Evolutionary conservation across 1,139 yeast genomes (phyloP), one percentile per base, ranked within the genome.

Genomic region (Wickerhamomyces sp.): DNA sequence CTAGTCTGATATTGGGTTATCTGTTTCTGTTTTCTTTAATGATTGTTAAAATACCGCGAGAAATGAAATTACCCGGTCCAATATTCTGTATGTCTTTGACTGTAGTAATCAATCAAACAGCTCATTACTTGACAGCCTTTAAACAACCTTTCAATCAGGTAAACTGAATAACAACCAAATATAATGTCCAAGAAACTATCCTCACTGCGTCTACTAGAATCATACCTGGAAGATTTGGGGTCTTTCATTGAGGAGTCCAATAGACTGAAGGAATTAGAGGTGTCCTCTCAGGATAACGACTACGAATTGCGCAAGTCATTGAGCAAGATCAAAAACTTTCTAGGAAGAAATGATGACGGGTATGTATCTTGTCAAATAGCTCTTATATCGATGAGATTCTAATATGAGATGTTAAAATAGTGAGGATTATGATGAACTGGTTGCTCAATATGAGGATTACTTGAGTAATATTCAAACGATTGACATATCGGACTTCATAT

Each of bases 231-330:
- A 27, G 62, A 58, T 41, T 40, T 58, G 13, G 46, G 46, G 15
- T 45, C 52, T 1, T 42, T 51, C 7, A 41, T 53, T 7, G 62
- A 57, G 27, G 62, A 58, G 34, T 46, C 54, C 3, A 42, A 47
- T 18, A 46, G 59, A 37, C 41, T 57, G 6, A 42, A 38, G 15
- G 48, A 44, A 14, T 27, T 56, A n/a, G 52, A 47, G 34, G 69
- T 72, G 26, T 82, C 84, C 3, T 73, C 82, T 1, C 61, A 69
- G 8, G 70, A 74, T 41, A 87, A 79, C 49, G 79, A 77, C 52
- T 68, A 67, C 45, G 87, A 80, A 47, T 59, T 83, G 36, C 67
- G 71, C 32, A 67, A 66, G 41, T 63, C 69, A 30, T 58, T 82
- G 43, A 61, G 60, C 36, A 69, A 72, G 52, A 62, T 75, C 30